Conservation (phyloP, 129 eudicot species). For the Artemisia argyi region DNA sequence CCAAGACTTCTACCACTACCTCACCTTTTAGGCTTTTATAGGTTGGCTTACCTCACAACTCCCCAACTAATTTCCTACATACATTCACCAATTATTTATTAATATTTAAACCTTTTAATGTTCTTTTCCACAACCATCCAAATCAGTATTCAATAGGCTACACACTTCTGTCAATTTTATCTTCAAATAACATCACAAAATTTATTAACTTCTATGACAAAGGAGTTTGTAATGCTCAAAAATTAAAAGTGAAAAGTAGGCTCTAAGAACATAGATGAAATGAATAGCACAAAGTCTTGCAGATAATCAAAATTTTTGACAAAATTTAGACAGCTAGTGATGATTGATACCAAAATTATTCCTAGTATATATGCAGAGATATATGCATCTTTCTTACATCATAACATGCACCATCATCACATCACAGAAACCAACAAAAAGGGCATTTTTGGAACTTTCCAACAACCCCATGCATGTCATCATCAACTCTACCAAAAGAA, state of each 20-base stretch:
- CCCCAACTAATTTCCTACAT: constrained; percentile 36
- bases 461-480: constrained; percentile 29
- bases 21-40: constrained; percentile 20
- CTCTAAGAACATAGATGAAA: background rate
- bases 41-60: constrained; percentile 35
- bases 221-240: background rate
- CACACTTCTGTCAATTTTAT: constrained; percentile 2
- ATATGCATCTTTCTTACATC: constrained; percentile 25
- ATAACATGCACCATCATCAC: constrained; percentile 31
- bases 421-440: constrained; percentile 23
- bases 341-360: constrained; percentile 28
- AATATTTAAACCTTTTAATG: constrained; percentile 16
- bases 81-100: constrained; percentile 27
- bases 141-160: background rate
- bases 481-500: constrained; percentile 22
- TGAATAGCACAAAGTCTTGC: constrained; percentile 32
- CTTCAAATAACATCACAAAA: background rate
- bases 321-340: constrained; percentile 11
- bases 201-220: background rate
- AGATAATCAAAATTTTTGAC: constrained; percentile 23
- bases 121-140: constrained; percentile 22
- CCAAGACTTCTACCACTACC: constrained; percentile 30
- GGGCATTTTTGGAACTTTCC: constrained; percentile 32
- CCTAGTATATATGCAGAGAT: constrained; percentile 29
- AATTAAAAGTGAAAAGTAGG: background rate